A percentile compares a stretch with the other conserved stretches of the same genome.
Evolutionary conservation across 164 flowering plant species (phyloP).

Genomic region (Echeveria elegans): DNA sequence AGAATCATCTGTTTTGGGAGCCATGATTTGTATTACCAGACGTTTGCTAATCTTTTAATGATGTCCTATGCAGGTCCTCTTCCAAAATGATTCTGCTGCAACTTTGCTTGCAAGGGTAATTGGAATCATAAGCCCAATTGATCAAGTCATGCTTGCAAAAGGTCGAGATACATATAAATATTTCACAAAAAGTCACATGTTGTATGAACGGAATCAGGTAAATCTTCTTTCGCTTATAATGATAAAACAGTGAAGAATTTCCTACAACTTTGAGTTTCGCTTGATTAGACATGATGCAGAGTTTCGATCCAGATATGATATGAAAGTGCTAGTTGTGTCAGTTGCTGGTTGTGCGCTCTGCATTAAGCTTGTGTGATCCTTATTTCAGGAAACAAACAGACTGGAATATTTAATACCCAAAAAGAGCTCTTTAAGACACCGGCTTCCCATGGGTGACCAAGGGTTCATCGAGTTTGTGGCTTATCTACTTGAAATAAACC

Average conservation of each 20-base stretch:
- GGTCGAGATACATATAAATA: conserved; percentile 91
- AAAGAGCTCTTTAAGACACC: conserved; percentile 82
- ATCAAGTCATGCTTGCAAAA: conserved; percentile 83
- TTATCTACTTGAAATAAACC: conserved; percentile 82
- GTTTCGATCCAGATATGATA: no score
- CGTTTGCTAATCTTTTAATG: neutral
- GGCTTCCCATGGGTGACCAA: conserved; percentile 94
- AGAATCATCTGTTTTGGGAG: neutral
- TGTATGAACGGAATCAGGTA: conserved; percentile 96
- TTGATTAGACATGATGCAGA: neutral
- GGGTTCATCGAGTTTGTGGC: conserved; percentile 88
- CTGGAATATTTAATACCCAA: conserved; percentile 89
- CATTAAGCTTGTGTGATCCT: neutral
- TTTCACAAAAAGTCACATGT: conserved; percentile 93
- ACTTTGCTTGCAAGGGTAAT: conserved; percentile 89
- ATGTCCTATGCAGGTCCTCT: conserved; percentile 63
- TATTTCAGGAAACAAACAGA: conserved; percentile 73
- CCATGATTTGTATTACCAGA: neutral
- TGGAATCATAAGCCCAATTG: conserved; percentile 89
- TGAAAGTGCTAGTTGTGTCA: no score
- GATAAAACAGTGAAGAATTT: neutral
- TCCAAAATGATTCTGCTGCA: conserved; percentile 98
- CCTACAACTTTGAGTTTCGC: neutral
- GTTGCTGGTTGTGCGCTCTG: neutral
- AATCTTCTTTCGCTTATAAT: neutral